These are phyloP conservation scores for Avena sativa DNA, from an alignment of 176 grass and related monocot genomes.

Conservation along the genomic window DNA sequence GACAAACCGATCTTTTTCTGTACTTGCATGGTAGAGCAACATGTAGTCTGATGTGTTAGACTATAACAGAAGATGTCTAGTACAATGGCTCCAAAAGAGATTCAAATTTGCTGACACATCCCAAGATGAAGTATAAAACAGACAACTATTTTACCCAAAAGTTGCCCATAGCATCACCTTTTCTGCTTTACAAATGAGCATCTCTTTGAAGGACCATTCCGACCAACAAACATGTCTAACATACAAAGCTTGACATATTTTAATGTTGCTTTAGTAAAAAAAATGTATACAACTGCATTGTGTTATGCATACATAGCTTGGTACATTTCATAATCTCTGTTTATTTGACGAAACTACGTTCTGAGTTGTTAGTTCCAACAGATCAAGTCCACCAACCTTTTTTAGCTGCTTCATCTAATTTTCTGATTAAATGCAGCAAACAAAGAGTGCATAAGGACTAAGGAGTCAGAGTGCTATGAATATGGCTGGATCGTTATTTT, in stretches of 20 bases:
- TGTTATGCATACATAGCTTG: constrained; percentile 4
- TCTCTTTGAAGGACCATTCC: neutral
- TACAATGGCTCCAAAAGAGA: neutral
- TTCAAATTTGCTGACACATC: neutral
- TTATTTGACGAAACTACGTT: neutral
- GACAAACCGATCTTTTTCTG: neutral
- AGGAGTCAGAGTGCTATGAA: constrained; percentile 26
- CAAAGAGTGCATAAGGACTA: constrained; percentile 46
- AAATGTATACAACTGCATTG: neutral
- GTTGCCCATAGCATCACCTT: neutral
- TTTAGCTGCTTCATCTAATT: constrained; percentile 19
- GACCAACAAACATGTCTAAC: neutral
- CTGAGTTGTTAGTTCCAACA: neutral
- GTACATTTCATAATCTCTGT: constrained; percentile 1
- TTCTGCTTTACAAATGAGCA: neutral
- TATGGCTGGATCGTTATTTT: constrained; percentile 17
- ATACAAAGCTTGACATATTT: neutral
- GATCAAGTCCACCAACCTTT: neutral
- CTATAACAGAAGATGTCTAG: neutral
- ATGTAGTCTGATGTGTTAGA: neutral
- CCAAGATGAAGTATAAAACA: neutral
- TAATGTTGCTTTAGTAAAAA: constrained; percentile 21
- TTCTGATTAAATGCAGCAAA: constrained; percentile 46
- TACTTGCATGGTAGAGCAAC: neutral
- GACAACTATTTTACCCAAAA: neutral